Base-by-base conservation (phyloP, 257 asterid genomes). In the Paraleonurus japonicus region DNA sequence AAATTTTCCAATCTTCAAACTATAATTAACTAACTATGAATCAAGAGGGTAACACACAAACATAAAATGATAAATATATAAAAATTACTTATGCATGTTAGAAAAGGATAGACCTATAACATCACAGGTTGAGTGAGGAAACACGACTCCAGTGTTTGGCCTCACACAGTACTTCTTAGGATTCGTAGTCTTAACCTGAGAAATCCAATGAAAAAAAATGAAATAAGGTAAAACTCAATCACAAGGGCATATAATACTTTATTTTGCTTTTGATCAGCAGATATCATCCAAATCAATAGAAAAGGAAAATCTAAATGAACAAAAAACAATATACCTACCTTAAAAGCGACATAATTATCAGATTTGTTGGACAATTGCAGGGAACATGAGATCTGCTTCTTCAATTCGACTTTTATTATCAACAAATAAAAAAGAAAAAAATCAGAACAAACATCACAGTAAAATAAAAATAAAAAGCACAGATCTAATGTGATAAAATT, bases 151-250 rank as follows among this genome's bases (percentile, higher is more conserved):
- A 54, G 99, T 94, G 80, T 94, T 94, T 4, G 99, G 99, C 84
- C 97, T 84, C 77, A 94, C 99, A 45, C 97, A 94, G 73, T 94
- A 94, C 91, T 91, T 90, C 87, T 88, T 94, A 5, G 99, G 99
- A 80, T 94, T 94, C n/a, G 99, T 94, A 20, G 99, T 94, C 79
- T 94, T 94, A 81, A 94, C 97, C 99, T 94, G 90, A 67, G 77
- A 27, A 62, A 32, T 75, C 61, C 71, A 63, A 59, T 33, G 9
- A 64, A 63, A 50, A 61, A 62, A 74, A 65, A 72, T 62, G 22
- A 16, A 64, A 1, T 48, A 39, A 75, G 4, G 43, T 10, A 61
- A 61, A 32, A 59, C 48, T 64, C 30, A 41, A 32, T 67, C n/a
- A 32, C 63, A 72, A 11, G 48, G 57, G 12, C 72, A 43, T 22